These are phyloP conservation scores for Penicillium crustosum DNA, from an alignment of 2,329 filamentous ascomycete species.

Conservation along the genomic window DNA sequence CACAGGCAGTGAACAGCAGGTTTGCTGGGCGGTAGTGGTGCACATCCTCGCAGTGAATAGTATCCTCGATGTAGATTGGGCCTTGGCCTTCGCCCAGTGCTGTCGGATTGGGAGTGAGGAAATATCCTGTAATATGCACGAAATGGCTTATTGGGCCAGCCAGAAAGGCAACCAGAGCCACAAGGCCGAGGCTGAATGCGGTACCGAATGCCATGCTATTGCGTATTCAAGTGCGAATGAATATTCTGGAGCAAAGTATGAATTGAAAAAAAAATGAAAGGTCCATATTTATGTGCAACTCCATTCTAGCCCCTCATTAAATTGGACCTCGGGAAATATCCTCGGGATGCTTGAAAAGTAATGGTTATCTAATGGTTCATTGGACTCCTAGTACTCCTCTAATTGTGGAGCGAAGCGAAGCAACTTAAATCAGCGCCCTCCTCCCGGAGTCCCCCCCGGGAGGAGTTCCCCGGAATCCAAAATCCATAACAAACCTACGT, in stretches of 20 bases:
- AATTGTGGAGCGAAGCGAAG: too few species aligned
- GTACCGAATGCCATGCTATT: slow-evolving; percentile 22
- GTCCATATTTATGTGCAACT: neutral
- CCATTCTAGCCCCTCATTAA: neutral
- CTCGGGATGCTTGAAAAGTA: too few species aligned
- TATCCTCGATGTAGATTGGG: slow-evolving; percentile 51
- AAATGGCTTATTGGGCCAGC: slow-evolving; percentile 21
- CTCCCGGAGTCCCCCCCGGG: too few species aligned
- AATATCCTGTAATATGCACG: slow-evolving; percentile 26
- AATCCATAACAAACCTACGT: too few species aligned
- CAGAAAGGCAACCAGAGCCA: slow-evolving; percentile 21
- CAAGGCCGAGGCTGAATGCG: slow-evolving; percentile 21
- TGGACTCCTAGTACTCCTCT: too few species aligned
- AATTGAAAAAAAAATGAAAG: neutral
- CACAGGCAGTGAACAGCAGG: slow-evolving; percentile 58
- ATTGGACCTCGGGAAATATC: neutral
- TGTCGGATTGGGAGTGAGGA: slow-evolving; percentile 22
- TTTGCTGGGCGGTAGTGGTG: slow-evolving; percentile 54
- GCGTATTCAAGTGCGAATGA: neutral
- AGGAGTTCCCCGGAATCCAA: too few species aligned
- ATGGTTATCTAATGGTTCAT: too few species aligned
- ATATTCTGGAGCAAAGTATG: neutral
- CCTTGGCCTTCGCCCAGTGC: slow-evolving; percentile 31
- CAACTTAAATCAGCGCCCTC: too few species aligned
- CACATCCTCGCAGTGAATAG: slow-evolving; percentile 60